Conservation (phyloP, 345 rosid genomes). For the Arabis hirsuta region DNA sequence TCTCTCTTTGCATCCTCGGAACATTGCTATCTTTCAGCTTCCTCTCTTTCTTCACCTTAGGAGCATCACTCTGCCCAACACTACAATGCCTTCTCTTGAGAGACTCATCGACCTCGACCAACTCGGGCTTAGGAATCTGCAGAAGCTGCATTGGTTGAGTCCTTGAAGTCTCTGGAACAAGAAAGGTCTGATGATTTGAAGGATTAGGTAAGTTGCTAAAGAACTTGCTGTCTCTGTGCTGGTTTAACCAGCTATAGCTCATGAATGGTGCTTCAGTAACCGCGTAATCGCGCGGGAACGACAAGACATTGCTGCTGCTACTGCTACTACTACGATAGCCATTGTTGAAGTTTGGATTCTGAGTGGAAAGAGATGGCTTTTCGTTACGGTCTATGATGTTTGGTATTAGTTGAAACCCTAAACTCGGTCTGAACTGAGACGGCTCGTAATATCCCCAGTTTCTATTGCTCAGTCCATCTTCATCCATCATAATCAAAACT, state of each 20-base stretch:
- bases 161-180: slow-evolving; percentile 58
- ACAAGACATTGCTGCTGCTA: slow-evolving; percentile 51
- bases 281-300: slow-evolving; percentile 61
- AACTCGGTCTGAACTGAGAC: slow-evolving; percentile 66
- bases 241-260: slow-evolving; percentile 75
- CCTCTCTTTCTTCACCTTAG: slow-evolving; percentile 77
- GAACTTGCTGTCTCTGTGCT: slow-evolving; percentile 66
- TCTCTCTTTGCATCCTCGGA: slow-evolving; percentile 45
- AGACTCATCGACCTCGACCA: slow-evolving; percentile 53
- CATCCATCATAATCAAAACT: slow-evolving; percentile 61
- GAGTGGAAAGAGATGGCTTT: slow-evolving; percentile 64
- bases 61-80: slow-evolving; percentile 52
- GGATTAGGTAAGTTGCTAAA: slow-evolving; percentile 53
- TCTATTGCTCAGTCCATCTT: slow-evolving; percentile 69
- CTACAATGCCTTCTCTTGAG: slow-evolving; percentile 60
- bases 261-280: slow-evolving; percentile 61
- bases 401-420: slow-evolving; percentile 80
- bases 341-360: slow-evolving; percentile 50
- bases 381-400: slow-evolving; percentile 63
- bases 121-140: slow-evolving; percentile 63
- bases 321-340: slow-evolving; percentile 45
- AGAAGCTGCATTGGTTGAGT: slow-evolving; percentile 68
- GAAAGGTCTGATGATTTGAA: slow-evolving; percentile 53
- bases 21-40: slow-evolving; percentile 68
- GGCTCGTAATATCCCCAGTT: slow-evolving; percentile 91